Conservation (phyloP, 2,329 filamentous ascomycete species). For the Dactylellina haptotyla region DNA sequence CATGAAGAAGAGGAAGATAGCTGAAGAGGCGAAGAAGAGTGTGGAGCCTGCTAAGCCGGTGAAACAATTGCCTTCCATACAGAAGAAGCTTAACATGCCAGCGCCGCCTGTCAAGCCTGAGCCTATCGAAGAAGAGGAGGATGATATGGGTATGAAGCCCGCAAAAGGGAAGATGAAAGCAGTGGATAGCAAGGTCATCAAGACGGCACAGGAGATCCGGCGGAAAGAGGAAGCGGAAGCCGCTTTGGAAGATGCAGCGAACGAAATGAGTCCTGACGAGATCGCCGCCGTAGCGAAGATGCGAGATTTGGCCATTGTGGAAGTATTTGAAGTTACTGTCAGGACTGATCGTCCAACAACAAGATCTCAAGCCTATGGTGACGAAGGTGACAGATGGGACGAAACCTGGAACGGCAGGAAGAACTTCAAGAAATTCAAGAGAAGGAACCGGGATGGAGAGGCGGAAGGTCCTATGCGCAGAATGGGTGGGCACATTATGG, state of each 20-base stretch:
- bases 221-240: constrained; percentile 74
- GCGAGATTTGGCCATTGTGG: constrained; percentile 77
- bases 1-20: constrained; percentile 80
- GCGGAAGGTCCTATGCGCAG: constrained; percentile 59
- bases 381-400: constrained; percentile 77
- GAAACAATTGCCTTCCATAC: constrained; percentile 34
- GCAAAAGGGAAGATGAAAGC: constrained; percentile 64
- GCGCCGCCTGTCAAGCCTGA: constrained; percentile 27
- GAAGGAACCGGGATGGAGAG: constrained; percentile 62
- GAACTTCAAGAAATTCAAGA: constrained; percentile 91
- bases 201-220: constrained; percentile 70
- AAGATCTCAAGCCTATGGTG: constrained; percentile 60
- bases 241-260: constrained; percentile 67
- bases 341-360: constrained; percentile 57
- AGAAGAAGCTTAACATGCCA: constrained; percentile 22
- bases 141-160: constrained; percentile 56
- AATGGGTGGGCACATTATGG: constrained; percentile 68
- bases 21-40: constrained; percentile 63
- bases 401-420: constrained; percentile 90
- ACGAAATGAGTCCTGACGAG: constrained; percentile 68
- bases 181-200: constrained; percentile 66
- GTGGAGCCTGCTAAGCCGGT: constrained; percentile 6
- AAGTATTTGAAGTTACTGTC: constrained; percentile 74
- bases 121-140: constrained; percentile 29
- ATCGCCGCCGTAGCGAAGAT: constrained; percentile 70